Conservation (phyloP, 192 early-diverging fungal species). For the Dimargaris cristalligena region DNA sequence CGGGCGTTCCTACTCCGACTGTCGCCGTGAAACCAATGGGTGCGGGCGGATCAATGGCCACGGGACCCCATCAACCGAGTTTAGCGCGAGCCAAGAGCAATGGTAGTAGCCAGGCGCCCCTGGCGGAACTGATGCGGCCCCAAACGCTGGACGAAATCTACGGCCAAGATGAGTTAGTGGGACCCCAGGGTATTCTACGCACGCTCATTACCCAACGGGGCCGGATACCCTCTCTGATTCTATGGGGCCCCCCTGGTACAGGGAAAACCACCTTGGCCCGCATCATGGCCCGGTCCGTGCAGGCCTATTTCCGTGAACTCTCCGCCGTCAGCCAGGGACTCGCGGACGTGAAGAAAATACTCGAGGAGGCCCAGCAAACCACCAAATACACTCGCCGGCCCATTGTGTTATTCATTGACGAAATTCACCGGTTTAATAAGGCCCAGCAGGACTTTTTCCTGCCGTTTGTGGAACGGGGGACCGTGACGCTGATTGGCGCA, state of each 20-base stretch:
- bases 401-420: conserved; percentile 72
- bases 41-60: not conserved
- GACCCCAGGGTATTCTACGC: conserved; percentile 41
- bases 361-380: conserved; percentile 48
- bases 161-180: conserved; percentile 53
- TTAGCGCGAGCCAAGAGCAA: not conserved
- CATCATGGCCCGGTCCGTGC: conserved; percentile 29
- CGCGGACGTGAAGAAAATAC: conserved; percentile 44
- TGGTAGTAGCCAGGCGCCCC: too few species aligned
- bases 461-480: conserved; percentile 58
- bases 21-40: too few species aligned
- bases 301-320: conserved; percentile 26
- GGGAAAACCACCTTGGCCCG: conserved; percentile 47
- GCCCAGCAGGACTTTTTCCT: conserved; percentile 77
- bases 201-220: conserved; percentile 44
- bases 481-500: conserved; percentile 48
- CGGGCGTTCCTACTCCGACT: not conserved
- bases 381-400: conserved; percentile 33
- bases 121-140: conserved; percentile 27
- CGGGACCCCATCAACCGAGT: not conserved
- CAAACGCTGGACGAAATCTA: conserved; percentile 43
- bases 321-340: conserved; percentile 37
- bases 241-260: conserved; percentile 50
- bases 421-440: conserved; percentile 82
- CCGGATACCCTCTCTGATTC: conserved; percentile 55